Base-by-base conservation (phyloP, 129 eudicot species). In the Arctium lappa region DNA sequence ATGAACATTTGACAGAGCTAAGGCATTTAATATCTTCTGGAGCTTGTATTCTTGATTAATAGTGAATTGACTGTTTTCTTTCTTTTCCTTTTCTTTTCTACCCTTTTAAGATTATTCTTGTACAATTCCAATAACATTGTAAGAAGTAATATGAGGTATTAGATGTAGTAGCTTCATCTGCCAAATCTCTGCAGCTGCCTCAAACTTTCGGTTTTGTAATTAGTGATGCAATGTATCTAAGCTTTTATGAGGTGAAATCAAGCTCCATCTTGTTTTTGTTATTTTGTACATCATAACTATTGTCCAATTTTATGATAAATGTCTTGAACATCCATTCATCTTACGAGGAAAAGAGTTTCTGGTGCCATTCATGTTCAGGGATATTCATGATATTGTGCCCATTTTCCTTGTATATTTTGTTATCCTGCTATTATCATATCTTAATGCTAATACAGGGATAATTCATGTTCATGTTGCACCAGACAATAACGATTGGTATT, bases 1-100 rank as follows among this genome's bases (percentile, higher is more conserved):
- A 95, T 85, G 97, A 95, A 86, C 98, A 95, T 93, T 90, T 93
- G 92, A 86, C 77, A 87, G 99, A 93, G 95, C 74, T 95, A 79
- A 90, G 91, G 86, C 87, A 89, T 87, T 84, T 95, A 88, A 89
- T 91, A 56, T 95, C 99, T 13, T 12, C 88, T 15, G 75, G 89
- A 78, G 84, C 89, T 56, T 79, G 75, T 73, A 62, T 79, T 85
- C 82, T 48, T 85, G 83, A 78, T 75, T 86, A 70, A 83, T 83
- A 82, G 78, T 82, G 71, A 79, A 84, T 78, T 76, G 76, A 76
- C 29, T 75, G 68, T 46, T 81, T 86, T 79, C 42, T 62, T 13
- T 69, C 22, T 16, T 75, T 44, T 44, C 11, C 72, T 60, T 76
- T 81, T 77, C 60, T 66, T 65, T 83, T 60, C 3, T 69, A 37